Base-by-base conservation (phyloP, 2,329 filamentous ascomycete genomes). In the Colletotrichum melonis region DNA sequence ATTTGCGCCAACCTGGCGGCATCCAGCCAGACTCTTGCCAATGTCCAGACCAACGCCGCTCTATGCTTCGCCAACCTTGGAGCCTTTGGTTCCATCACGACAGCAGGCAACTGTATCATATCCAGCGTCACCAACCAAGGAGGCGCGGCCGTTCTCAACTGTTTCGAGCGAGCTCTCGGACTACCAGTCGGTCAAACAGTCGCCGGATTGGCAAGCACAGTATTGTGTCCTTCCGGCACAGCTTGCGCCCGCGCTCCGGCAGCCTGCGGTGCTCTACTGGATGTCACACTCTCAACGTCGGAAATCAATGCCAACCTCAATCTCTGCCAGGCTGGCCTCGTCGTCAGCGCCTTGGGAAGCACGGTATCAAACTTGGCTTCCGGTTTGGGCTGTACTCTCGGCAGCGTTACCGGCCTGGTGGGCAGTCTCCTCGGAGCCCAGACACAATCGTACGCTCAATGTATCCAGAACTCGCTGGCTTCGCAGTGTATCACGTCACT, bases 261-360 rank as follows among this genome's bases (percentile, higher is more conserved):
- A 2, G 65, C 65, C 16, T 72, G 69, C 24, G 69, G 69, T 6
- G 22, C 26, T 2, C 58, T 72, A 0, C 24, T 72, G 19, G 69
- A 72, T 3, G 12, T 69, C 59, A 59, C 26, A 1, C 42, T 72
- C 4, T 7, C 8, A 5, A 6, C 32, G 5, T 14, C 57, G 4
- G 35, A 64, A 3, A 26, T 72, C 12, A 0, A 26, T 1, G 59
- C 54, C 9, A 30, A 69, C 4, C 14, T 72, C 24, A 19, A 72
- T 24, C 24, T 55, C 4, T 72, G 69, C 4, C 30, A 52, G 19
- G 28, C 19, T 7, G 69, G 52, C 2, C 42, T 59, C 8, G 38
- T 54, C 7, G 38, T 69, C 58, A 59, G 30, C 4, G 24, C 54
- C 14, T 4, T 67, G n/a, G 49, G 52, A 14, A 14, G 12, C 7